Conservation (phyloP, 805 yeast genomes). For the Lachancea lanzarotensis region DNA sequence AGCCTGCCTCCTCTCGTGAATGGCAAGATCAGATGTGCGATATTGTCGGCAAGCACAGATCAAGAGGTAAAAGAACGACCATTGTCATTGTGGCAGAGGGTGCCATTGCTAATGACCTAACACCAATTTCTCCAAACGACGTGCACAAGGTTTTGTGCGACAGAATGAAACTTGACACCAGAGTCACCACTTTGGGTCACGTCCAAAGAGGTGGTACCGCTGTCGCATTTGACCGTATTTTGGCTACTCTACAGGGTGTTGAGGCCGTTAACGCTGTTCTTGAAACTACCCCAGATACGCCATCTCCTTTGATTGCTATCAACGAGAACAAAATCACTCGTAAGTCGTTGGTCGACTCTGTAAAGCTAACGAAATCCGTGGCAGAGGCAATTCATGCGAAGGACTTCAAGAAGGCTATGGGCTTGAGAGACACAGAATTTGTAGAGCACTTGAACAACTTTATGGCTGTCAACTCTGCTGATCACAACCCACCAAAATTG, state of each 20-base stretch:
- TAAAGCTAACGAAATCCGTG: slow-evolving; percentile 76
- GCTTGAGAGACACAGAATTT: slow-evolving; percentile 82
- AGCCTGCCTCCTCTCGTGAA: slow-evolving; percentile 64
- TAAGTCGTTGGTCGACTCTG: slow-evolving; percentile 85
- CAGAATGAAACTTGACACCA: slow-evolving; percentile 86
- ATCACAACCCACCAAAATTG: slow-evolving; percentile 53
- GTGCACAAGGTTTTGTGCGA: slow-evolving; percentile 79
- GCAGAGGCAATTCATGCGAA: slow-evolving; percentile 76
- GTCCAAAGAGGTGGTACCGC: slow-evolving; percentile 99
- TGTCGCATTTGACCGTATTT: slow-evolving; percentile 84
- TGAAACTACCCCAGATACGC: slow-evolving; percentile 80
- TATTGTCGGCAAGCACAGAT: slow-evolving; percentile 72
- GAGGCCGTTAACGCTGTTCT: slow-evolving; percentile 94
- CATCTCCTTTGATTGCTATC: slow-evolving; percentile 91
- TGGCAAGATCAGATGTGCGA: slow-evolving; percentile 80
- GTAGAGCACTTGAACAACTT: slow-evolving; percentile 72
- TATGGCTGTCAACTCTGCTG: slow-evolving; percentile 58
- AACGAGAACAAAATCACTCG: slow-evolving; percentile 81
- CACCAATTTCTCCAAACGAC: slow-evolving; percentile 71
- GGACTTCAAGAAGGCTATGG: slow-evolving; percentile 82
- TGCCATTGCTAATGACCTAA: slow-evolving; percentile 75
- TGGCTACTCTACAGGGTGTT: slow-evolving; percentile 95
- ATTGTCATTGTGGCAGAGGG: slow-evolving; percentile 98
- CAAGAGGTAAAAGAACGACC: slow-evolving; percentile 85
- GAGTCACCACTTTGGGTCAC: slow-evolving; percentile 93